Evolutionary conservation across 352 stramenopile species (phyloP).

Genomic region (Halophytophthora polymorphica): DNA sequence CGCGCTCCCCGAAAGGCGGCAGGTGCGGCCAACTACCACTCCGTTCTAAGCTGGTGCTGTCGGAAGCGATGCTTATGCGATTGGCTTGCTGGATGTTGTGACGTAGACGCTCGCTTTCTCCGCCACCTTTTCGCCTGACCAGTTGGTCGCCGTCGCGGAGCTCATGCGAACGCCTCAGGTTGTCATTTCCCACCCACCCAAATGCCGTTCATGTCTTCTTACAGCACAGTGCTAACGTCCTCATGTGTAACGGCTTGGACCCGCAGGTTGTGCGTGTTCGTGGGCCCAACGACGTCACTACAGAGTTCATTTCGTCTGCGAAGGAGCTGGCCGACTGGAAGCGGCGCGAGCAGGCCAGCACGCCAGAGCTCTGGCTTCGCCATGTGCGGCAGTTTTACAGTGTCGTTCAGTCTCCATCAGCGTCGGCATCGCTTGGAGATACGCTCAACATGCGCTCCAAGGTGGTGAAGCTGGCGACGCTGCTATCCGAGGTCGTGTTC

Average conservation of each 20-base stretch:
- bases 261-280: conserved; percentile 64
- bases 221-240: too few relatives aligned
- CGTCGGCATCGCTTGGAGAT: conserved; percentile 2
- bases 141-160: conserved; percentile 40
- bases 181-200: conserved; percentile 2
- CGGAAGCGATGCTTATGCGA: neutral
- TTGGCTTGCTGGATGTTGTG: conserved; percentile 3
- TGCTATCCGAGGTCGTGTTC: conserved; percentile 71
- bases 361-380: conserved; percentile 66
- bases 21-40: conserved; percentile 25
- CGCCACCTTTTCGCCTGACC: conserved; percentile 71
- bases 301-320: conserved; percentile 55
- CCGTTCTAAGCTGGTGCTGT: neutral
- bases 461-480: conserved; percentile 40
- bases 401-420: conserved; percentile 25
- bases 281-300: conserved; percentile 51
- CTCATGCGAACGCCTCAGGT: conserved; percentile 71
- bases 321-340: conserved; percentile 45
- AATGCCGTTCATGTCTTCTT: too few relatives aligned
- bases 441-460: conserved; percentile 51
- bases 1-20: conserved; percentile 50
- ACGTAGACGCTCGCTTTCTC: conserved; percentile 71
- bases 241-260: too few relatives aligned
- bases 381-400: conserved; percentile 73
- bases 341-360: conserved; percentile 39